Conservation (phyloP, 768 basidiomycete genomes). For the Aureoboletus auriporus region DNA sequence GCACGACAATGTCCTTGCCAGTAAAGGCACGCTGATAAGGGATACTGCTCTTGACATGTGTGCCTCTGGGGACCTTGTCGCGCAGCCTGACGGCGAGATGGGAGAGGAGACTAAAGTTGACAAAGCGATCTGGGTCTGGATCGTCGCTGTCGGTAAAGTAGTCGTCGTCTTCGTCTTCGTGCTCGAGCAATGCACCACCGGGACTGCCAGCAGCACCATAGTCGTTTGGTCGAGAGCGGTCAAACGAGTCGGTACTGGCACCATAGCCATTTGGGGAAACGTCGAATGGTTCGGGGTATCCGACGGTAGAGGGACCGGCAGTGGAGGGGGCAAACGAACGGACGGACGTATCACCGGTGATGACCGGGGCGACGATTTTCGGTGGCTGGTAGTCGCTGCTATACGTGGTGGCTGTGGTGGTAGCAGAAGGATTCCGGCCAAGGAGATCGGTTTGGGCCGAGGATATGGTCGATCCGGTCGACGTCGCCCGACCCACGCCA, state of each 20-base stretch:
- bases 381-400: slow-evolving; percentile 12
- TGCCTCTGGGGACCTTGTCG: slow-evolving; percentile 84
- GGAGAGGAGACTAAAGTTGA: slow-evolving; percentile 83
- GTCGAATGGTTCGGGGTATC: slow-evolving; percentile 11
- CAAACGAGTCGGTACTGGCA: slow-evolving; percentile 26
- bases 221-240: slow-evolving; percentile 16
- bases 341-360: slow-evolving; percentile 5
- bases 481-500: slow-evolving; percentile 24
- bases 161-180: slow-evolving; percentile 28
- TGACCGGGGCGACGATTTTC: slow-evolving; percentile 3
- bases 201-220: slow-evolving; percentile 16
- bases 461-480: slow-evolving; percentile 26
- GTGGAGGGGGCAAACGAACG: slow-evolving; percentile 17
- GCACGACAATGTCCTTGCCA: slow-evolving; percentile 89
- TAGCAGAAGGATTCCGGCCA: slow-evolving; percentile 22
- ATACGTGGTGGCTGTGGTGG: slow-evolving; percentile 23
- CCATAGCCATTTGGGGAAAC: slow-evolving; percentile 20
- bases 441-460: slow-evolving; percentile 23
- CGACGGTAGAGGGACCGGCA: slow-evolving; percentile 22
- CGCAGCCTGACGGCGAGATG: slow-evolving; percentile 86
- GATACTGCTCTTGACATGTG: slow-evolving; percentile 90
- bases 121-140: slow-evolving; percentile 69
- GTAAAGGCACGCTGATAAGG: slow-evolving; percentile 90
- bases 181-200: slow-evolving; percentile 16
- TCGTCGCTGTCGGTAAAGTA: slow-evolving; percentile 49